Evolutionary conservation across 208 protist species (phyloP).

Genomic region (Histomonas meleagridis): DNA sequence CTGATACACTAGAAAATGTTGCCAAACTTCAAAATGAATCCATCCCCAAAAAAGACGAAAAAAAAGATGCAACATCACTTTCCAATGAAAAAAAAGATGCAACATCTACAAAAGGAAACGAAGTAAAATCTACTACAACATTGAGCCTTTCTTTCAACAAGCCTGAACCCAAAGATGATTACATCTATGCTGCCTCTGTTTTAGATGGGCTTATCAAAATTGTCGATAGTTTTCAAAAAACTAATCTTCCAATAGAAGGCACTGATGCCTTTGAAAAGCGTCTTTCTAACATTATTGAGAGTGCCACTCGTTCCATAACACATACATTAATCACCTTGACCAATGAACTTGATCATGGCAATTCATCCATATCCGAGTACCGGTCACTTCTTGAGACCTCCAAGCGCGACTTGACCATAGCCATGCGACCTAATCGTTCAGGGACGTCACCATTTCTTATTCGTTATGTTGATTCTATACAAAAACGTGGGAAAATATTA

Average conservation of each 20-base stretch:
- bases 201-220: too few species aligned
- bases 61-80: too few species aligned
- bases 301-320: neutral
- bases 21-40: too few species aligned
- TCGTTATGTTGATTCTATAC: neutral
- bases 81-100: too few species aligned
- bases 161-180: too few species aligned
- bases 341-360: slow-evolving; percentile 15
- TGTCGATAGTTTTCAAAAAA: too few species aligned
- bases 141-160: too few species aligned
- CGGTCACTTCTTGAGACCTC: neutral
- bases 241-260: neutral
- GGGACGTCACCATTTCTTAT: neutral
- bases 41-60: too few species aligned
- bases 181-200: too few species aligned
- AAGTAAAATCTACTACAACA: too few species aligned
- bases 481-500: neutral
- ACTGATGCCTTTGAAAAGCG: neutral
- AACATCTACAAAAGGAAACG: too few species aligned
- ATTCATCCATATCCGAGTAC: neutral
- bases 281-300: neutral
- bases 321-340: neutral
- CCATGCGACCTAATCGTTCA: neutral
- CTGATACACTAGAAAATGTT: too few species aligned
- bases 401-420: neutral